These are phyloP conservation scores for Phaeosphaeriaceae sp. DNA, from an alignment of 2,329 filamentous ascomycete genomes.

Conservation along the genomic window DNA sequence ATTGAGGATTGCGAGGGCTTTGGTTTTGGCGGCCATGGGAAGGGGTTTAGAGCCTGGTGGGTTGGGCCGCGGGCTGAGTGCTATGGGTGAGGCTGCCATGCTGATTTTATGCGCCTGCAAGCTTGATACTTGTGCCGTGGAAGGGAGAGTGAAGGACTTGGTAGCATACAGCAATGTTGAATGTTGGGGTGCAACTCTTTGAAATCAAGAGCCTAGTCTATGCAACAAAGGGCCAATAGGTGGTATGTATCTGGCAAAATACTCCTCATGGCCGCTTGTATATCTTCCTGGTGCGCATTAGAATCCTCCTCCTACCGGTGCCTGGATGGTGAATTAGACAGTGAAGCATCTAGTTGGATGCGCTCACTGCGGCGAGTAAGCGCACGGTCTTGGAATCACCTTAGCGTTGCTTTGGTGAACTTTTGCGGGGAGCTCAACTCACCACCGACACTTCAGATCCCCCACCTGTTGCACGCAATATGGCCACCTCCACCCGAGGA, in stretches of 20 bases:
- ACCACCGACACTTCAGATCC: slow-evolving; percentile 15
- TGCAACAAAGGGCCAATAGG: slow-evolving; percentile 1
- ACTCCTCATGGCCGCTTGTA: slow-evolving; percentile 3
- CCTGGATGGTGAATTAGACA: slow-evolving; percentile 3
- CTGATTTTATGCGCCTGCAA: background rate
- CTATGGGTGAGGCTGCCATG: slow-evolving; percentile 35
- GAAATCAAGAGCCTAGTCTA: slow-evolving; percentile 7
- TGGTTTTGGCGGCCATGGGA: slow-evolving; percentile 31
- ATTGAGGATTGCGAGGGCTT: slow-evolving; percentile 43
- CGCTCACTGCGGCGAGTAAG: slow-evolving; percentile 16
- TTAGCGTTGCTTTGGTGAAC: slow-evolving; percentile 25
- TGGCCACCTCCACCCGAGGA: slow-evolving; percentile 35
- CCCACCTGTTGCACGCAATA: slow-evolving; percentile 13
- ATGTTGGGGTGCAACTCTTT: background rate
- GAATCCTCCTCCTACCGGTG: background rate
- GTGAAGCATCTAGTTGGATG: background rate
- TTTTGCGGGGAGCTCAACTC: slow-evolving; percentile 35
- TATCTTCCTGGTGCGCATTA: background rate
- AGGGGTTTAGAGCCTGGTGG: slow-evolving; percentile 21
- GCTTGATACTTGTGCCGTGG: background rate
- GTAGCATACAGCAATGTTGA: too few relatives aligned
- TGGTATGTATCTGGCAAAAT: background rate
- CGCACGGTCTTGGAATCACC: slow-evolving; percentile 22
- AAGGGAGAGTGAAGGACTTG: background rate
- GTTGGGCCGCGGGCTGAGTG: slow-evolving; percentile 37